Conservation (phyloP, 306 rosid species). For the Neltuma alba region DNA sequence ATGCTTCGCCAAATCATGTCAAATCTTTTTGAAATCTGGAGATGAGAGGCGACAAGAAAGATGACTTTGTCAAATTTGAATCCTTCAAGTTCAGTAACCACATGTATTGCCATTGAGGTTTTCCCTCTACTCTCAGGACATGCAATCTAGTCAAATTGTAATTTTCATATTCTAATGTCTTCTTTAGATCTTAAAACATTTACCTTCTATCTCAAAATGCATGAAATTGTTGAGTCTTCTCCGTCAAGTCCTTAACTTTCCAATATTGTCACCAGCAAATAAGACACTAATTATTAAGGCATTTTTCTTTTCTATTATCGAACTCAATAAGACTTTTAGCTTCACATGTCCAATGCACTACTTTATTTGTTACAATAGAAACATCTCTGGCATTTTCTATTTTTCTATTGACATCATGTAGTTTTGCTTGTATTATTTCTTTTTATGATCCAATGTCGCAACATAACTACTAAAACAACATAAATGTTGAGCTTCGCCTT, state of each 20-base stretch:
- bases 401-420: not conserved
- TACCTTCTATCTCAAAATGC: not conserved
- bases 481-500: not conserved
- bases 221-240: not conserved
- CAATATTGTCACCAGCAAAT: not conserved
- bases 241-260: not conserved
- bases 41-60: not conserved
- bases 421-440: not conserved
- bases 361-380: not conserved
- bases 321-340: not conserved
- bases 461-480: not conserved
- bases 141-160: not conserved
- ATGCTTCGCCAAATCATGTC: too few species aligned
- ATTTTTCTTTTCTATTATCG: not conserved
- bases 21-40: not conserved
- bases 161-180: not conserved
- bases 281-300: not conserved
- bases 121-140: not conserved
- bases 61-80: constrained; percentile 28
- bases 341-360: not conserved
- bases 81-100: not conserved
- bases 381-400: not conserved
- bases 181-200: not conserved
- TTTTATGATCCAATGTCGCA: not conserved
- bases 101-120: not conserved